phyloP scores from a whole-genome alignment of 495 filamentous ascomycete species.

The Aspergillus asperescens region DNA sequence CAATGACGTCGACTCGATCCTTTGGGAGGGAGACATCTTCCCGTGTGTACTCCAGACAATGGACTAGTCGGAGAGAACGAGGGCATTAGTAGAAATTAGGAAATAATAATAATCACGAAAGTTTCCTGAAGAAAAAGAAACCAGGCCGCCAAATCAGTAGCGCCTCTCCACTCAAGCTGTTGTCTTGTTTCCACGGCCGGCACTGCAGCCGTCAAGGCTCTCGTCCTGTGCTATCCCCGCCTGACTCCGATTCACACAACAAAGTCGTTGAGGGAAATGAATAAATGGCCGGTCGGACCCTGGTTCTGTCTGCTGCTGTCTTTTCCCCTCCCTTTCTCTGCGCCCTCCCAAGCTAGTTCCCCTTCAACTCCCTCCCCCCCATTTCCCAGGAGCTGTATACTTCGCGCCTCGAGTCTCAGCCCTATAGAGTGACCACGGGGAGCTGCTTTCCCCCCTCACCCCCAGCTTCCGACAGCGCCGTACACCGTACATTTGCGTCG shows the following conservation, averaged over 20 bases:
- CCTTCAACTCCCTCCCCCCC: slow-evolving; percentile 1
- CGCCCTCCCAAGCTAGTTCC: not conserved
- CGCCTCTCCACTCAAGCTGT: too few relatives aligned
- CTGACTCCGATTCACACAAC: slow-evolving; percentile 23
- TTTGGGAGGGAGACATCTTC: too few relatives aligned
- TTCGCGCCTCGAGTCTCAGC: not conserved
- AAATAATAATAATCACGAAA: not conserved
- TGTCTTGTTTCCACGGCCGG: slow-evolving; percentile 35
- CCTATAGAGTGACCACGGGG: slow-evolving; percentile 3
- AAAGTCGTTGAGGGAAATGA: slow-evolving; percentile 10
- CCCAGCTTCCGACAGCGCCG: slow-evolving; percentile 5
- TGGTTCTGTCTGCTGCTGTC: slow-evolving; percentile 8
- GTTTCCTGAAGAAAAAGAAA: slow-evolving; percentile 1
- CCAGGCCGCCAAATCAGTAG: slow-evolving; percentile 13
- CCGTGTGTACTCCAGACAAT: too few relatives aligned
- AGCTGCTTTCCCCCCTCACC: slow-evolving; percentile 1
- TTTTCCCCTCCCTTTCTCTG: not conserved
- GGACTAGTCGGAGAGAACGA: not conserved
- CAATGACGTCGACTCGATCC: not conserved
- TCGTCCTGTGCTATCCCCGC: slow-evolving; percentile 31
- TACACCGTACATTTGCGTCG: not conserved
- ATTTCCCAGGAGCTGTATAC: not conserved
- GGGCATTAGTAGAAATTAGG: too few relatives aligned
- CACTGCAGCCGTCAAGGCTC: too few relatives aligned
- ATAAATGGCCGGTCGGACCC: slow-evolving; percentile 16